Conservation (phyloP, 164 flowering plant species). For the Vitis vinifera region ASM3070453v1 NC_081812.1:9766001-9766500, state of each 20-base stretch:
- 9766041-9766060: slow-evolving; percentile 20
- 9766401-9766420: too few relatives aligned
- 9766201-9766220: slow-evolving; percentile 15
- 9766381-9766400: too few relatives aligned
- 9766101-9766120: slow-evolving; percentile 22
- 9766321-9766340: slow-evolving; percentile 22
- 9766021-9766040: slow-evolving; percentile 19
- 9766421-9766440: too few relatives aligned
- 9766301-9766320: slow-evolving; percentile 24
- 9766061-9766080: slow-evolving; percentile 27
- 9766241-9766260: slow-evolving; percentile 8
- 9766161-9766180: slow-evolving; percentile 13
- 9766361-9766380: slow-evolving; percentile 8
- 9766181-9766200: slow-evolving; percentile 15
- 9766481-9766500: too few relatives aligned
- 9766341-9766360: slow-evolving; percentile 20
- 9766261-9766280: slow-evolving; percentile 30
- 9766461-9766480: too few relatives aligned
- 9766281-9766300: slow-evolving; percentile 30
- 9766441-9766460: too few relatives aligned
- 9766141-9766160: slow-evolving; percentile 28
- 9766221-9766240: slow-evolving; percentile 15
- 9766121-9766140: slow-evolving; percentile 26
- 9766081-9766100: slow-evolving; percentile 20
- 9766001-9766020: slow-evolving; percentile 27